Conservation (phyloP, 2,329 filamentous ascomycete species). For the Fusarium sulawesiense region DNA sequence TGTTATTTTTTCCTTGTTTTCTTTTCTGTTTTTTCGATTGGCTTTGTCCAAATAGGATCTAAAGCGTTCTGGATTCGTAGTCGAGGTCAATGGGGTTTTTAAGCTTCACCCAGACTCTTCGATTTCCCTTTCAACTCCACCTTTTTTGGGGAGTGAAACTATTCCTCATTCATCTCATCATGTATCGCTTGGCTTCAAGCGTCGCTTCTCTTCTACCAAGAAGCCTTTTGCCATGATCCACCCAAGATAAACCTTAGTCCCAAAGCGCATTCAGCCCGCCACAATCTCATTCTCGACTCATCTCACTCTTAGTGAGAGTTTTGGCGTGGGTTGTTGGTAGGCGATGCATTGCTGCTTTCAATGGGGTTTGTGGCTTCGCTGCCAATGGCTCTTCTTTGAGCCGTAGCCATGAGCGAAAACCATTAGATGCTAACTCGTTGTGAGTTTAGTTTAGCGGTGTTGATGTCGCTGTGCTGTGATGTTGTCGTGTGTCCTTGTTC, state of each 20-base stretch:
- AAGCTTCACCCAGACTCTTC: conserved; percentile 19
- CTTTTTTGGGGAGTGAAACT: conserved; percentile 27
- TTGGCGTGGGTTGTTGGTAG: conserved; percentile 21
- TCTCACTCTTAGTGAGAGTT: conserved; percentile 10
- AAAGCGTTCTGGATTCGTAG: conserved; percentile 19
- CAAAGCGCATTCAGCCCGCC: conserved; percentile 33
- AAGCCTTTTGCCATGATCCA: conserved; percentile 25
- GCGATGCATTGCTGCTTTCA: conserved; percentile 19
- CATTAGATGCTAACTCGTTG: conserved; percentile 3
- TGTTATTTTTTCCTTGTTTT: conserved; percentile 2
- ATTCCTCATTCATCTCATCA: conserved; percentile 31
- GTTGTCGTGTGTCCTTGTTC: conserved; percentile 27
- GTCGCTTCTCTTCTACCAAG: conserved; percentile 25
- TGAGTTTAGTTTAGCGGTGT: conserved; percentile 15
- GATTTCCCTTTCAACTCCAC: conserved; percentile 17
- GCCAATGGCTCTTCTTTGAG: conserved; percentile 29
- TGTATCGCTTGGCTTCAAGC: conserved; percentile 26
- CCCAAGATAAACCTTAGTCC: conserved; percentile 24
- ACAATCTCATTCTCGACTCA: conserved; percentile 16
- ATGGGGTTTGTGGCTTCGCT: conserved; percentile 31
- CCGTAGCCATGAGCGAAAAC: conserved; percentile 18
- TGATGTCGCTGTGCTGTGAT: conserved; percentile 24
- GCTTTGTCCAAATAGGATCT: conserved; percentile 20
- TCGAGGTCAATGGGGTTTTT: conserved; percentile 9
- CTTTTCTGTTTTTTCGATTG: conserved; percentile 8